Conservation (phyloP, 1,284 basidiomycete species). For the Puccinia novopanici region DNA sequence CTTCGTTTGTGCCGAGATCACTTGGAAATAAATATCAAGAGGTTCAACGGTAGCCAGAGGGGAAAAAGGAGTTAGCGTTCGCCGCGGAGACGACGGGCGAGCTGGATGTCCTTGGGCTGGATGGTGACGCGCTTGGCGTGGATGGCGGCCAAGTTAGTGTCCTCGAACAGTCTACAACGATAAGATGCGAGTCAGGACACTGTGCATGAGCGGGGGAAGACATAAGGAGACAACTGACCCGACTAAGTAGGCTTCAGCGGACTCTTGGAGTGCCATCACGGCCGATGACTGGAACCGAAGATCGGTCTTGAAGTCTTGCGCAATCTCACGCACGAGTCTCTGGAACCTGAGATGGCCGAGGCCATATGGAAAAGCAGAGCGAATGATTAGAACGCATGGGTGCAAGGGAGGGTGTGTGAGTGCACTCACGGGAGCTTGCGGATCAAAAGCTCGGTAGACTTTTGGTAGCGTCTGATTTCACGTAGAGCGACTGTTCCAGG, state of each 20-base stretch:
- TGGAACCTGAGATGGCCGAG: conserved; percentile 55
- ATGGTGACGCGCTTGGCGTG: conserved; percentile 68
- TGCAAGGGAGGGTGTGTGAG: too few species aligned
- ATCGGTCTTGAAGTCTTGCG: conserved; percentile 65
- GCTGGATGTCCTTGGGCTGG: conserved; percentile 67
- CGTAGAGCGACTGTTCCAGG: conserved; percentile 58
- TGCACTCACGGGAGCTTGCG: conserved; percentile 66
- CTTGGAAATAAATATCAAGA: too few species aligned
- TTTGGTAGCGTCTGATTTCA: conserved; percentile 56
- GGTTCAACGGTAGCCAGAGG: too few species aligned
- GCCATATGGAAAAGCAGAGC: too few species aligned
- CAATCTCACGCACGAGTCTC: conserved; percentile 57
- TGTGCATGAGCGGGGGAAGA: too few species aligned
- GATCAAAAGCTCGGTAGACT: conserved; percentile 66
- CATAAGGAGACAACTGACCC: too few species aligned
- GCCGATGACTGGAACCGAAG: conserved; percentile 74
- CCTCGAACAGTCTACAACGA: conserved; percentile 62
- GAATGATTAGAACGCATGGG: too few species aligned
- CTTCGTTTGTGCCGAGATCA: too few species aligned
- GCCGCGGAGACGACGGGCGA: conserved; percentile 75
- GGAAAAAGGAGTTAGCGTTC: too few species aligned
- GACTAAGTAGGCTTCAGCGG: conserved; percentile 68
- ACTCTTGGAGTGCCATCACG: conserved; percentile 84
- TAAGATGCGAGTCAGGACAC: too few species aligned
- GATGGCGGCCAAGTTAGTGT: conserved; percentile 62